Conservation (phyloP, 805 yeast species). For the Teunomyces gatunensis region DNA sequence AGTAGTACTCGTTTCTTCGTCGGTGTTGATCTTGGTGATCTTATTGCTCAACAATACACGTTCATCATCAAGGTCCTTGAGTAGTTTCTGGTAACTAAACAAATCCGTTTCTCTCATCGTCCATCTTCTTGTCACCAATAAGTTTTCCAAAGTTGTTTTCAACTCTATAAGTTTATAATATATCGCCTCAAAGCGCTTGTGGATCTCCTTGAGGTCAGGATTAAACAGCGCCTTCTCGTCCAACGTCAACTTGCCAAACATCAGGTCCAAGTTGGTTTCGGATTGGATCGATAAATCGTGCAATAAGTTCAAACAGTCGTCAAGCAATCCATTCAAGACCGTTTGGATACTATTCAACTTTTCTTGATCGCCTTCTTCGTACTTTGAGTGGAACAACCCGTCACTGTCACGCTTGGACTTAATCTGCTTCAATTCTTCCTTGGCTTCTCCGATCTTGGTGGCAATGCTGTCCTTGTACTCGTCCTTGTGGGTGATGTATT, state of each 20-base stretch:
- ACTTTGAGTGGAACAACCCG: slow-evolving; percentile 46
- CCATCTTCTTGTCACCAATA: slow-evolving; percentile 94
- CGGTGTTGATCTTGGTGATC: slow-evolving; percentile 47
- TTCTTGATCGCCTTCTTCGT: slow-evolving; percentile 15
- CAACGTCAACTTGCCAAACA: slow-evolving; percentile 13
- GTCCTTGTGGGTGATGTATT: slow-evolving; percentile 21
- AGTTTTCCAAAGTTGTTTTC: slow-evolving; percentile 73
- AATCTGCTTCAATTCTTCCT: slow-evolving; percentile 25
- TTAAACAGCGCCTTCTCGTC: slow-evolving; percentile 14
- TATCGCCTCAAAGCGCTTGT: slow-evolving; percentile 42
- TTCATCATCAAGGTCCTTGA: slow-evolving; percentile 70
- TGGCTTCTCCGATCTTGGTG: slow-evolving; percentile 17
- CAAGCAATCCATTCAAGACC: slow-evolving; percentile 70
- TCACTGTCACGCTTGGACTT: slow-evolving; percentile 47
- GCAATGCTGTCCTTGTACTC: slow-evolving; percentile 7
- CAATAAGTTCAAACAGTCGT: slow-evolving; percentile 76
- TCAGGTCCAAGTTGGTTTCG: slow-evolving; percentile 22
- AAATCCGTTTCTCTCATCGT: slow-evolving; percentile 94
- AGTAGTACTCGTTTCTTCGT: slow-evolving; percentile 4
- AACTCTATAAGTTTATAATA: slow-evolving; percentile 64
- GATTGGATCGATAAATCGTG: slow-evolving; percentile 59
- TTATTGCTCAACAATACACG: slow-evolving; percentile 46
- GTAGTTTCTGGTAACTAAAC: slow-evolving; percentile 72
- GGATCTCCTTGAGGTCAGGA: slow-evolving; percentile 8
- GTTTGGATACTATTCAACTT: slow-evolving; percentile 32